Base-by-base conservation (phyloP, 768 basidiomycete species). In the Russula earlei region DNA sequence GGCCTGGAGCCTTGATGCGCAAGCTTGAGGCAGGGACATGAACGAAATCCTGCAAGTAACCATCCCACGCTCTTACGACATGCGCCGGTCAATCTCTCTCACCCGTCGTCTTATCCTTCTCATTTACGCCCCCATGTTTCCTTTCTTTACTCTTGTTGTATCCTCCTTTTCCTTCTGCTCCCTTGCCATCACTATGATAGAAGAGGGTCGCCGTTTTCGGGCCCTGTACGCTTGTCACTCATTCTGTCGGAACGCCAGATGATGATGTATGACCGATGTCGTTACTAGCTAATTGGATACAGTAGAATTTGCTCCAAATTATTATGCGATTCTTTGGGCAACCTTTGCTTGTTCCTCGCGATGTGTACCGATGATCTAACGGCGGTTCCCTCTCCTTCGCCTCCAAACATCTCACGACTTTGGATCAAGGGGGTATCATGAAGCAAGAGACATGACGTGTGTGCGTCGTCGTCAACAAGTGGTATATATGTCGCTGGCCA, bases 211-310 rank as follows among this genome's bases (percentile, higher is more conserved):
- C 41, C 11, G 19, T 22, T 54, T 54, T 38, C 36, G 41, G 40
- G 42, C 52, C 52, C 46, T 58, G 27, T 54, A 49, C 33, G 33
- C 56, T 19, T 58, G 38, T 53, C 51, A 53, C 52, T 44, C 56
- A 58, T 58, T 58, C 57, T 49, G 41, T 11, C 19, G 17, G 52
- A 53, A 52, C 42, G 52, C 46, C 31, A 42, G 56, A 31, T 42
- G 52, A 48, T 58, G 57, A 49, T 58, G 57, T 58, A 58, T 36
- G 57, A 58, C 41, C 37, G 52, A 38, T 22, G 46, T 43, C 29
- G 56, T 40, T 48, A 47, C 44, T 38, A 54, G 46, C 47, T 58
- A 58, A 58, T 58, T 49, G 57, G 57, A 54, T 58, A 58, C 47
- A 54, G 20, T 58, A 58, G 57, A 58, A 22, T 54, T n/a, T 22